Conservation (phyloP, 495 filamentous ascomycete genomes). For the Thermochaetoides thermophila region DNA sequence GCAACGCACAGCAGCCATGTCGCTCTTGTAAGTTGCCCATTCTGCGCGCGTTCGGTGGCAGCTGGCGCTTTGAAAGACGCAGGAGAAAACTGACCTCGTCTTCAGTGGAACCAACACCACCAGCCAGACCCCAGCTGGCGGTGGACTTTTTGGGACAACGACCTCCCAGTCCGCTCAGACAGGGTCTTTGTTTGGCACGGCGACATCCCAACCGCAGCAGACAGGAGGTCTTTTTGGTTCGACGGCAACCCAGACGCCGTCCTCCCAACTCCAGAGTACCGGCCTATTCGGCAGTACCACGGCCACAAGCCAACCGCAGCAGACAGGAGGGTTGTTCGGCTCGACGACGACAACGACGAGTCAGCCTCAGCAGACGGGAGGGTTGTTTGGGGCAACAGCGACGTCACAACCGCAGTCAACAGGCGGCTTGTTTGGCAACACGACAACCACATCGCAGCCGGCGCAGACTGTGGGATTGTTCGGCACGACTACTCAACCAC, state of each 20-base stretch:
- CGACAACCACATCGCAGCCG: constrained; percentile 1
- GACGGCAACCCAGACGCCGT: constrained; percentile 13
- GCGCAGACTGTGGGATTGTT: not conserved
- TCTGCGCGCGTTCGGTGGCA: too few relatives aligned
- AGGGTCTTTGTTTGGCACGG: constrained; percentile 32
- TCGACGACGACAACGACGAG: constrained; percentile 11
- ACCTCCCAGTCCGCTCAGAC: constrained; percentile 19
- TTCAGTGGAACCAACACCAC: constrained; percentile 24
- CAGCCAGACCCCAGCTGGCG: constrained; percentile 26
- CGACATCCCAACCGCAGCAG: constrained; percentile 13
- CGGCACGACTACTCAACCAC: not conserved
- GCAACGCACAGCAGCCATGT: too few relatives aligned
- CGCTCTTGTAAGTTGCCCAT: constrained; percentile 38
- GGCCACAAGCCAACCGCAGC: constrained; percentile 12
- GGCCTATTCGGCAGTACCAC: constrained; percentile 8
- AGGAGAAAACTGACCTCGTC: constrained; percentile 2
- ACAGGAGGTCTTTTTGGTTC: constrained; percentile 11
- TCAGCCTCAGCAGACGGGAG: constrained; percentile 7
- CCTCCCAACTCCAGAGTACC: constrained; percentile 7
- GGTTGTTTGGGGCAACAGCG: constrained; percentile 1
- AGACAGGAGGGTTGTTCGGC: constrained; percentile 11
- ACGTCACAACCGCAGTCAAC: not conserved
- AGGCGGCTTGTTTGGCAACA: constrained; percentile 3
- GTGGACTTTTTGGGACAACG: constrained; percentile 33
- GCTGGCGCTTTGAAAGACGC: not conserved